Evolutionary conservation across 345 rosid genomes (phyloP).

Genomic region (Isatis tinctoria): DNA sequence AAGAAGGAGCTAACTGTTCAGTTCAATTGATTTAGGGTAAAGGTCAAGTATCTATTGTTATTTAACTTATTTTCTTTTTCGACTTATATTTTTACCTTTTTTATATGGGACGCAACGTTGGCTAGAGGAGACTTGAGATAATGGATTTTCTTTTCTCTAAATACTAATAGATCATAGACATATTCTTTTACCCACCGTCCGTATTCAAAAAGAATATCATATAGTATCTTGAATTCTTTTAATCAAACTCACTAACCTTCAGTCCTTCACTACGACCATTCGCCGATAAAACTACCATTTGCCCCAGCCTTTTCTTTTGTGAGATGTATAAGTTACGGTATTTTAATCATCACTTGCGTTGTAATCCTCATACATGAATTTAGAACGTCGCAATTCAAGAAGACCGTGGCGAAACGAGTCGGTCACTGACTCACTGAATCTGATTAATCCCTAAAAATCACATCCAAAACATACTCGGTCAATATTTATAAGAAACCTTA

Average conservation of each 20-base stretch:
- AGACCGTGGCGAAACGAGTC: neutral
- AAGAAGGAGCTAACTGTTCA: constrained; percentile 15
- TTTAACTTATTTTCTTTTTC: neutral
- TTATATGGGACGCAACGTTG: too few relatives aligned
- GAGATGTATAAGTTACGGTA: neutral
- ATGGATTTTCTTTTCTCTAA: neutral
- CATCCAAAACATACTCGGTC: neutral
- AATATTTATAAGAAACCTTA: neutral
- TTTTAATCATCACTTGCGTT: neutral
- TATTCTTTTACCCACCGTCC: neutral
- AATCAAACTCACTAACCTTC: neutral
- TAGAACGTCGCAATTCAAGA: neutral
- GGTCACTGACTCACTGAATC: neutral
- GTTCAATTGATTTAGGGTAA: neutral
- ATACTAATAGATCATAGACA: too few relatives aligned
- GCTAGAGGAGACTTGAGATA: neutral
- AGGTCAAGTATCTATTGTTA: neutral
- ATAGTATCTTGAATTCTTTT: neutral
- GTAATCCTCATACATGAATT: neutral
- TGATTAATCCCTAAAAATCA: neutral
- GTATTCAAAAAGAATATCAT: neutral
- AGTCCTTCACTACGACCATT: too few relatives aligned
- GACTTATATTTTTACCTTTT: neutral
- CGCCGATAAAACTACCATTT: too few relatives aligned
- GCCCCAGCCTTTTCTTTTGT: too few relatives aligned